Evolutionary conservation across 306 rosid genomes (phyloP), one percentile per base, ranked within the genome.

Genomic region (Rosa lucieae): DNA sequence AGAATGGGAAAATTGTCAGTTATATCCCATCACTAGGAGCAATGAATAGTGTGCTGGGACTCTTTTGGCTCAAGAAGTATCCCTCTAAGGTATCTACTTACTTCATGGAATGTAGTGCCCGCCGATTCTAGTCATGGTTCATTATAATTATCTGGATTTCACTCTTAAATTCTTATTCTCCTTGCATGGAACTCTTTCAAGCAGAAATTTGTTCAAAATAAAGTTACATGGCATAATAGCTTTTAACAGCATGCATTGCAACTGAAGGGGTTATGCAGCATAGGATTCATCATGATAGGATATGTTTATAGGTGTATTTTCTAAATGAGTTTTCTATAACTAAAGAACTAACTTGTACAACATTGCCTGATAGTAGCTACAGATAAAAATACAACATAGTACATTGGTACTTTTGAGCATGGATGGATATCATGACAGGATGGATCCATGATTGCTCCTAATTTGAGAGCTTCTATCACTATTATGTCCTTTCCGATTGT

Each of bases 1-100:
- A 90, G 83, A 88, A 76, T 78, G 94, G 82, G 75, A 89, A 79
- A 46, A 75, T 90, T 78, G 89, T 88, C 66, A 85, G 87, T 82
- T 88, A 90, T 80, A 90, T 90, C 73, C 92, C 91, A 26, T 88
- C 97, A 76, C 87, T 84, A 77, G 97, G 97, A 74, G 92, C 89
- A 81, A 90, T 90, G 97, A 89, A 85, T 80, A 90, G 91, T 81
- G 97, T 92, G 52, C 81, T 92, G 77, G 97, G 97, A 67, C 96
- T 92, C 73, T 88, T 91, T 82, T 92, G 97, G 97, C 97, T 92
- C 79, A 92, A 90, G 83, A 90, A 87, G 76, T 80, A 86, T 88
- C 96, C 97, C 63, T 89, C 96, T 0, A 92, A 90, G 97, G 96
- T 90, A 88, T 72, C 82, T 79, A 59, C 55, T 78, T 79, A 59